Conservation (phyloP, 2,329 filamentous ascomycete genomes). For the Arthroderma sp. region DNA sequence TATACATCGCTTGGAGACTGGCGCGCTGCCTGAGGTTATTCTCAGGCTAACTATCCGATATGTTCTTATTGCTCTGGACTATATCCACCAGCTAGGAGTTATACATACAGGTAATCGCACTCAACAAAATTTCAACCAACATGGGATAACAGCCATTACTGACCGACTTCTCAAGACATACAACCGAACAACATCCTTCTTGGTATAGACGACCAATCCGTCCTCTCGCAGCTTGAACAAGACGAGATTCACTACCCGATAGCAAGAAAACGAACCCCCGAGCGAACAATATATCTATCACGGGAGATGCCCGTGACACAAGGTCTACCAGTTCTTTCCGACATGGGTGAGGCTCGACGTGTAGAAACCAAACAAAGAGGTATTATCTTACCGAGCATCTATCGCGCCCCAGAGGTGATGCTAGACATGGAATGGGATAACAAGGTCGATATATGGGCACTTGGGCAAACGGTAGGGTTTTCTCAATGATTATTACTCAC, state of each 20-base stretch:
- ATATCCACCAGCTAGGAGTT: constrained; percentile 3
- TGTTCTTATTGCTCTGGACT: constrained; percentile 5
- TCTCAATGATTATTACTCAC: background rate
- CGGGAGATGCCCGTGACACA: constrained; percentile 15
- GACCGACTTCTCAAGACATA: constrained; percentile 18
- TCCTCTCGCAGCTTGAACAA: constrained; percentile 22
- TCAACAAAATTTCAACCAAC: background rate
- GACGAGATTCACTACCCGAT: constrained; percentile 20
- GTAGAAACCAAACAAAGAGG: constrained; percentile 13
- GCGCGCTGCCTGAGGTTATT: background rate
- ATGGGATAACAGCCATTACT: background rate
- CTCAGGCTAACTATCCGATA: background rate
- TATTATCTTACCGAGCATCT: constrained; percentile 21
- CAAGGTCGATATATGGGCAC: constrained; percentile 22
- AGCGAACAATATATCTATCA: constrained; percentile 21
- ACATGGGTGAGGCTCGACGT: constrained; percentile 21
- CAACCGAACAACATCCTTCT: constrained; percentile 25
- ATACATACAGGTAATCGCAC: constrained; percentile 5
- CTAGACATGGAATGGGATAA: constrained; percentile 22
- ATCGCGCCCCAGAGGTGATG: constrained; percentile 23
- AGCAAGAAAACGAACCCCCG: constrained; percentile 20
- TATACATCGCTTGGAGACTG: constrained; percentile 1
- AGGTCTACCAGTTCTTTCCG: constrained; percentile 20
- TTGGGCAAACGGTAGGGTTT: background rate
- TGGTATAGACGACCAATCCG: constrained; percentile 20